Conservation (phyloP, 345 rosid species). For the Turnera subulata region DNA sequence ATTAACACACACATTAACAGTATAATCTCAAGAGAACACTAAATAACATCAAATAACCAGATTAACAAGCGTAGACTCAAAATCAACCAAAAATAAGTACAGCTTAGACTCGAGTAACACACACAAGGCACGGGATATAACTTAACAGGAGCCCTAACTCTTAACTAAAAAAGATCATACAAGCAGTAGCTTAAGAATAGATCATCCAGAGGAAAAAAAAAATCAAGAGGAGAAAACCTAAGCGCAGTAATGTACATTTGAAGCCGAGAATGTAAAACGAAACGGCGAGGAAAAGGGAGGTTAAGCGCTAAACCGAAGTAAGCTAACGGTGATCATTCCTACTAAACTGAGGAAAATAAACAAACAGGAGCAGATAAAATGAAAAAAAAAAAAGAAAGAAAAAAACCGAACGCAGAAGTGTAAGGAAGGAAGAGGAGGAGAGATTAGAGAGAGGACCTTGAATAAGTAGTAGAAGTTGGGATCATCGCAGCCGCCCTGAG, state of each 20-base stretch:
- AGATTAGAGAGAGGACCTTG: conserved; percentile 48
- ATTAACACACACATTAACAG: not conserved
- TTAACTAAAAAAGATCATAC: too few relatives aligned
- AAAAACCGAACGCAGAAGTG: not conserved
- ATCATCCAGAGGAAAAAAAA: too few relatives aligned
- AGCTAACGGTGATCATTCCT: not conserved
- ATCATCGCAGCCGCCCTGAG: conserved; percentile 81
- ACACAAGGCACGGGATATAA: too few relatives aligned
- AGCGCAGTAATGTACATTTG: too few relatives aligned
- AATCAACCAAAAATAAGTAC: too few relatives aligned
- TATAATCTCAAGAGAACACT: not conserved
- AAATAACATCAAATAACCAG: not conserved
- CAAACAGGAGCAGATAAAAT: not conserved
- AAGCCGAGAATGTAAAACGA: too few relatives aligned
- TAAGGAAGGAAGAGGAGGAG: not conserved
- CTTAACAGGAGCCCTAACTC: too few relatives aligned
- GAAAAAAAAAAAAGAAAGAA: conserved; percentile 1
- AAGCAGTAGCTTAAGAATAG: too few relatives aligned
- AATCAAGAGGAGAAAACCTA: too few relatives aligned
- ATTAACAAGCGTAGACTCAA: too few relatives aligned
- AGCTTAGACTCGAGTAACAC: too few relatives aligned
- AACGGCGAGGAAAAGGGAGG: not conserved
- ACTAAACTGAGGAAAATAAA: not conserved
- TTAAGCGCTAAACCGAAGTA: not conserved
- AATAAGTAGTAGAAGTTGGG: conserved; percentile 67